Percentiles rank a stretch among this genome's conserved stretches.
Conservation (phyloP, 495 filamentous ascomycete species). For the Lasiosphaeria miniovina region DNA sequence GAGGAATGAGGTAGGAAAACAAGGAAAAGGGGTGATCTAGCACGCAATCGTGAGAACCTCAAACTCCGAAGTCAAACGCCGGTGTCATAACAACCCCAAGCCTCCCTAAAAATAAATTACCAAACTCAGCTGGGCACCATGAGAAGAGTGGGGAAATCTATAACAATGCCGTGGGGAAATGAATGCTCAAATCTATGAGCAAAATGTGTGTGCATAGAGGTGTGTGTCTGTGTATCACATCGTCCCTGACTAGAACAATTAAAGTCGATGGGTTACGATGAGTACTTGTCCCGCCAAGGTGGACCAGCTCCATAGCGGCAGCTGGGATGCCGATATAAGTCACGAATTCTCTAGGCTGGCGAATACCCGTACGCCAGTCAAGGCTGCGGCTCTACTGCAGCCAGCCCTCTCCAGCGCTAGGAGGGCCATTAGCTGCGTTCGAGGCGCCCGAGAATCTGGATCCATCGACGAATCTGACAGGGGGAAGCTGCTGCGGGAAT, state of each 20-base stretch:
- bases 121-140: neutral
- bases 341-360: neutral
- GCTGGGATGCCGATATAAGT: neutral
- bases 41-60: constrained; percentile 1
- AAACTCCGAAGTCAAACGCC: constrained; percentile 7
- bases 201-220: neutral
- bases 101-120: constrained; percentile 1
- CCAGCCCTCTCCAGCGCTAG: constrained; percentile 9
- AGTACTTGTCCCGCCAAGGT: neutral
- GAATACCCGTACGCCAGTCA: neutral
- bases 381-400: constrained; percentile 16
- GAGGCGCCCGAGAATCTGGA: neutral
- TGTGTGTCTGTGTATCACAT: neutral
- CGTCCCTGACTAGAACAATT: neutral
- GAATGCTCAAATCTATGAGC: neutral
- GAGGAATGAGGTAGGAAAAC: neutral
- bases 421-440: constrained; percentile 6
- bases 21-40: neutral
- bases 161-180: constrained; percentile 9
- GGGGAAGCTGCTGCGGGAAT: constrained; percentile 19
- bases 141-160: constrained; percentile 10
- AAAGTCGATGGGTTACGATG: neutral
- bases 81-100: constrained; percentile 4
- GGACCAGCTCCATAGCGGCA: neutral
- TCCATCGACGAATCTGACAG: constrained; percentile 2